phyloP scores from a whole-genome alignment of 116 monocot species.

The Iris pallida region DNA sequence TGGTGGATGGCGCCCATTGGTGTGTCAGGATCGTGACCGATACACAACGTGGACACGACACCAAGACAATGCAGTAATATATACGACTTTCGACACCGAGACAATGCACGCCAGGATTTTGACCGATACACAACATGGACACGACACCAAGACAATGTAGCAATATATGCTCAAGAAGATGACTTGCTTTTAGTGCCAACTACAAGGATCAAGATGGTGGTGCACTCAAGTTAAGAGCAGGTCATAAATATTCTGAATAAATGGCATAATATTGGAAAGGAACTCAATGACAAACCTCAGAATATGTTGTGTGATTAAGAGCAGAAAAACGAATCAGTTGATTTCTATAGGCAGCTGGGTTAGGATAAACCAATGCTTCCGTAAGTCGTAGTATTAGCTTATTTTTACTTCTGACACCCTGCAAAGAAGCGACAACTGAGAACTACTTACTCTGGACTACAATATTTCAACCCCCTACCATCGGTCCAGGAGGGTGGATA shows the following conservation, averaged over 20 bases:
- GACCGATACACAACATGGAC: too few species aligned
- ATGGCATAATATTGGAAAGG: not conserved
- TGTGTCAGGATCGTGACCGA: too few species aligned
- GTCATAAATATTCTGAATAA: not conserved
- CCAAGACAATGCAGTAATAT: not conserved
- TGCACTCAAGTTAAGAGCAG: not conserved
- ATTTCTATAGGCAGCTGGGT: conserved; percentile 89
- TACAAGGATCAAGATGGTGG: conserved; percentile 30
- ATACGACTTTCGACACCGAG: not conserved
- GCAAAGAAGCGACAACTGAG: too few species aligned
- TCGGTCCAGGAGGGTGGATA: too few species aligned
- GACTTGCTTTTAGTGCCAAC: conserved; percentile 94
- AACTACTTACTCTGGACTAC: too few species aligned
- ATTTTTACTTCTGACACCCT: conserved; percentile 95
- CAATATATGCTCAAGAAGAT: conserved; percentile 67
- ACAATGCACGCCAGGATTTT: not conserved
- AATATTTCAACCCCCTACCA: too few species aligned
- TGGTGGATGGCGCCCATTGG: too few species aligned
- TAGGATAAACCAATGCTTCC: conserved; percentile 97
- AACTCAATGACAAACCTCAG: conserved; percentile 47
- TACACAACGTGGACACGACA: too few species aligned
- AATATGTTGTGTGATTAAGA: conserved; percentile 84
- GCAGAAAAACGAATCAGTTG: conserved; percentile 86
- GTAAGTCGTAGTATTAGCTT: conserved; percentile 86
- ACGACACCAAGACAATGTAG: too few species aligned